Evolutionary conservation across 2,329 filamentous ascomycete species (phyloP), one percentile per base, ranked within the genome.

Genomic region (Alternaria sp.): DNA sequence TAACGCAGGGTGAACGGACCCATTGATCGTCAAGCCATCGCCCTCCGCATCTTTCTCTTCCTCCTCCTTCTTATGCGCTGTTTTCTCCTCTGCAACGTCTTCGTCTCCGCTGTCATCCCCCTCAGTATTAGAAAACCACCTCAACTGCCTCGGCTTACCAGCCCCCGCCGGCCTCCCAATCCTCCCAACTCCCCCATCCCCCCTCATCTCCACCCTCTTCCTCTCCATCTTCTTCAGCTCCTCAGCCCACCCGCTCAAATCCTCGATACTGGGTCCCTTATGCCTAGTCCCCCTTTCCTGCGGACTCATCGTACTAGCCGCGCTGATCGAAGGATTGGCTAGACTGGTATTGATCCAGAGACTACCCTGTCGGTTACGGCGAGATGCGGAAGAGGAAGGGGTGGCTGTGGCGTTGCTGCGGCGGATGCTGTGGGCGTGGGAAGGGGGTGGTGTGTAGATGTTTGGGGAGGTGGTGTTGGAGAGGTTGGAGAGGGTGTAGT

Each of bases 191-290:
- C 40, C 17, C n/a, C 40, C 44, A 0, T 15, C 47, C 3, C 40
- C 5, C 4, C 28, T 17, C n/a, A 59, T 26, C 4, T 54, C 61
- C 6, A 30, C 9, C 5, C 56, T 51, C 57, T 58, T 63, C 4
- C 30, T 52, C 44, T 63, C 57, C 66, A 68, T 66, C 4, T 15
- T 46, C 36, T 58, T 61, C 7, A 68, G 12, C 21, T 68, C 57
- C 11, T 54, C 19, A 1, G 67, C 67, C 67, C 64, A 68, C 5
- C 11, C 15, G 15, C 17, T 28, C 8, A 65, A 32, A 8, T 63
- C 67, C 10, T 26, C 17, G 6, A 56, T 45, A 19, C 59, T 67
- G 4, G 63, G 61, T 13, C 58, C 66, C 10, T 49, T 36, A 13
- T 47, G 62, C 1, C 32, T 51, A 1, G 36, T 19, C 5, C 25